Base-by-base conservation (phyloP, 2,329 filamentous ascomycete species). In the Diplodia scrobiculata region DNA sequence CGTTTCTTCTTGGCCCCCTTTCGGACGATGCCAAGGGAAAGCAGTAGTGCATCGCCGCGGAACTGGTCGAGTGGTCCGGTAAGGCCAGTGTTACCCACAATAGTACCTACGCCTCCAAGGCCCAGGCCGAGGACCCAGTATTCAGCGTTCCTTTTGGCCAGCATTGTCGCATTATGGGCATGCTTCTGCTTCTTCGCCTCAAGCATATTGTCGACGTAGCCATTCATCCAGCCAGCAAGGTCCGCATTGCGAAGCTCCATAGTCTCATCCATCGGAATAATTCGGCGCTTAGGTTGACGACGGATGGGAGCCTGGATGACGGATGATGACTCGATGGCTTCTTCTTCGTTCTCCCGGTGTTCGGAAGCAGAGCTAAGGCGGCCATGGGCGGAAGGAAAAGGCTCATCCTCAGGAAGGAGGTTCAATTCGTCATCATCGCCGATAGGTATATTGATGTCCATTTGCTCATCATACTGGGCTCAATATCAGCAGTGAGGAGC, bases 141-240 rank as follows among this genome's bases (percentile, higher is more conserved):
- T 11, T 82, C 81, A 0, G 87, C 88, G 67, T 89, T 89, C 72
- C 84, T 86, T 75, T 85, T 89, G 1, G 87, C 85, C 50, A 83
- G 77, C 0, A 75, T 73, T 13, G 75, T 69, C 14, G 77, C 71
- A 55, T 78, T 80, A 38, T 80, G 77, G 5, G 77, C 72, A 5
- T 76, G 69, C 69, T 85, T 87, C 21, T 78, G 72, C 34, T 75
- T 78, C 6, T 72, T 71, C 9, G 80, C 81, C 13, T 77, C 75
- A 0, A 75, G 78, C 85, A 91, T 92, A 69, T 87, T 89, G 11
- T 78, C 71, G 1, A 84, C 69, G 68, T 90, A 91, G 32, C 86
- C 78, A 1, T 79, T 76, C 68, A 85, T 84, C 84, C 86, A 88
- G n/a, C 76, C 74, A 0, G 79, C 76, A 1, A 90, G 75, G 21